These are phyloP conservation scores for Blastocystis sp. DNA, from an alignment of 352 stramenopile species.

Conservation along the genomic window DNA sequence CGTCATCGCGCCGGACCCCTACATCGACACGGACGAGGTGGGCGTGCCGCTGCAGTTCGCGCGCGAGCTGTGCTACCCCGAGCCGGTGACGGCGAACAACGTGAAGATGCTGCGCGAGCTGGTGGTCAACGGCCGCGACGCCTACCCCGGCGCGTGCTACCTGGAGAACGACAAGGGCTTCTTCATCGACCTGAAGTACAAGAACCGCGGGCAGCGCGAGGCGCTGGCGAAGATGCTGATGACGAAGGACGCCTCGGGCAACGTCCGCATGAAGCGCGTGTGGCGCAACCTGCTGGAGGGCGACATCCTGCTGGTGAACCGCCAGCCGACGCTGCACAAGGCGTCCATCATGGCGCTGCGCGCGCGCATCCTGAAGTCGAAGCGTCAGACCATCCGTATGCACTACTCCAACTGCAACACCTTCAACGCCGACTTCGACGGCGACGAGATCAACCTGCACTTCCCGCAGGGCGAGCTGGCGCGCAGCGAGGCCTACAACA, in stretches of 20 bases:
- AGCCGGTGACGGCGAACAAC: slow-evolving; percentile 95
- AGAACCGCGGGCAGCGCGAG: slow-evolving; percentile 85
- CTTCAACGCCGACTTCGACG: slow-evolving; percentile 99
- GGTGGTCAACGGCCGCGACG: slow-evolving; percentile 88
- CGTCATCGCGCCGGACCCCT: slow-evolving; percentile 98
- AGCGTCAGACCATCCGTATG: slow-evolving; percentile 98
- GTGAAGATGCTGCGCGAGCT: slow-evolving; percentile 90
- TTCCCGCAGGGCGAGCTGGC: slow-evolving; percentile 93
- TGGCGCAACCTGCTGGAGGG: slow-evolving; percentile 93
- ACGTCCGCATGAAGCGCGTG: slow-evolving; percentile 84
- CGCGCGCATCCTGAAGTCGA: slow-evolving; percentile 88
- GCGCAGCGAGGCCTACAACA: slow-evolving; percentile 92
- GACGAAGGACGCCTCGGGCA: slow-evolving; percentile 73
- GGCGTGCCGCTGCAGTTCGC: slow-evolving; percentile 95
- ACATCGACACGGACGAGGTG: slow-evolving; percentile 99
- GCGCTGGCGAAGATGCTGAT: slow-evolving; percentile 92
- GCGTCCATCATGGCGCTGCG: slow-evolving; percentile 98
- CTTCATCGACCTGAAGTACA: slow-evolving; percentile 88
- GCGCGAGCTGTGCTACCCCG: slow-evolving; percentile 93
- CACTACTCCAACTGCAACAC: slow-evolving; percentile 99
- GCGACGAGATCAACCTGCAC: slow-evolving; percentile 99
- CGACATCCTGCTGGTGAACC: slow-evolving; percentile 98
- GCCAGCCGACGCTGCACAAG: slow-evolving; percentile 99
- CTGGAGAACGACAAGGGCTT: slow-evolving; percentile 89
- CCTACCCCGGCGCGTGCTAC: slow-evolving; percentile 92